phyloP scores from a whole-genome alignment of 805 yeast genomes.

The Clavispora santaluciae region DNA sequence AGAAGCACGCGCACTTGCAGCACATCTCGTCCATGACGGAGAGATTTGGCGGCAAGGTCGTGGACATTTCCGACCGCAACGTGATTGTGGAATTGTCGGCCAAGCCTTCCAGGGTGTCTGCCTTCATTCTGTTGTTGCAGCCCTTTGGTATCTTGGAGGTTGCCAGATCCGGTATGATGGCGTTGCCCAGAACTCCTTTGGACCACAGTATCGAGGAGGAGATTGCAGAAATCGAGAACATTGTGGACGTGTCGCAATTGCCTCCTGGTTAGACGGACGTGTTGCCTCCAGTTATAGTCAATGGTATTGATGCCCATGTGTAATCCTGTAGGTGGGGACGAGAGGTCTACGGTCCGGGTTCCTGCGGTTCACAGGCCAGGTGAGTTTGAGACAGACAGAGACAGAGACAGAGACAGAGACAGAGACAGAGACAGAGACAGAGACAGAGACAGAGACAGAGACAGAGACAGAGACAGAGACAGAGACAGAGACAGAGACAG shows the following conservation, averaged over 20 bases:
- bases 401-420: not conserved
- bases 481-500: not conserved
- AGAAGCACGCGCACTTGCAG: constrained; percentile 83
- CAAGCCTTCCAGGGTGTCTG: constrained; percentile 83
- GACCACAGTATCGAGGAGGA: constrained; percentile 47
- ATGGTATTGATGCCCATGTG: not conserved
- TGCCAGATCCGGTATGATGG: constrained; percentile 98
- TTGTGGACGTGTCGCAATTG: constrained; percentile 81
- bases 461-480: not conserved
- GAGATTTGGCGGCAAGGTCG: constrained; percentile 90
- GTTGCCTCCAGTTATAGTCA: not conserved
- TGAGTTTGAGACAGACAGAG: not conserved
- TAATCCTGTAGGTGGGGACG: no score
- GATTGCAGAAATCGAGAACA: constrained; percentile 53
- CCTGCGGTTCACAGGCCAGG: not conserved
- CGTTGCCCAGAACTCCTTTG: constrained; percentile 91
- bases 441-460: not conserved
- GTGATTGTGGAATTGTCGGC: constrained; percentile 93
- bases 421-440: not conserved
- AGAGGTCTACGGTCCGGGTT: no score
- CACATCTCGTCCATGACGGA: constrained; percentile 75
- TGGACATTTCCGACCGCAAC: constrained; percentile 88
- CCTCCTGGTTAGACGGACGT: constrained; percentile 85
- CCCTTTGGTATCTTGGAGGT: constrained; percentile 96
- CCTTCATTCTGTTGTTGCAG: constrained; percentile 82